Evolutionary conservation across 129 eudicot species (phyloP).

Genomic region (Saussurea involucrata): DNA sequence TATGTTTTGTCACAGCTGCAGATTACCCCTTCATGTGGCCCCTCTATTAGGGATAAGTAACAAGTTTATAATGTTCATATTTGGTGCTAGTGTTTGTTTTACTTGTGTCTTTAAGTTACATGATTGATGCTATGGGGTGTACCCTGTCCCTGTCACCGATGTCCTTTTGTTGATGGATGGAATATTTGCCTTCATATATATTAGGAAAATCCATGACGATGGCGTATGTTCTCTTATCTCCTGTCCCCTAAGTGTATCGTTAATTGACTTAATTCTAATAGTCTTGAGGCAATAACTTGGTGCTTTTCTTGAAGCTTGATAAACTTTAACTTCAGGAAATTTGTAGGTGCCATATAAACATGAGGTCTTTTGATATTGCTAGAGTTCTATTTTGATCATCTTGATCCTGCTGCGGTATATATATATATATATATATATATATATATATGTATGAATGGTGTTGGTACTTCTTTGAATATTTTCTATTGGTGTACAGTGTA

Average conservation of each 20-base stretch:
- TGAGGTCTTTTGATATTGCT: background rate
- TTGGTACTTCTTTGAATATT: background rate
- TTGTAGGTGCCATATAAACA: background rate
- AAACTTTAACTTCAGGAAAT: background rate
- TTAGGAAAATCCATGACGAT: background rate
- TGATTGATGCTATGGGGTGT: background rate
- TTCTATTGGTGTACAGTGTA: background rate
- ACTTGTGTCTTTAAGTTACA: constrained; percentile 13
- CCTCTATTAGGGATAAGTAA: background rate
- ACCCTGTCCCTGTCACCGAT: background rate
- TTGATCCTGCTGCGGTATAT: too few relatives aligned
- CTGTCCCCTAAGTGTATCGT: background rate
- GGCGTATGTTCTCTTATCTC: background rate
- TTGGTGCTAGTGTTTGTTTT: constrained; percentile 8
- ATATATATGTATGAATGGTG: background rate
- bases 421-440: too few relatives aligned
- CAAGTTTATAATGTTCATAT: background rate
- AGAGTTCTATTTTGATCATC: background rate
- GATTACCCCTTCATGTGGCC: background rate
- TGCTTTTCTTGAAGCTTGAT: background rate
- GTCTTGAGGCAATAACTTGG: background rate
- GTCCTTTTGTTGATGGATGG: background rate
- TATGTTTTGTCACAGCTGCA: background rate
- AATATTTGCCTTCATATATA: background rate
- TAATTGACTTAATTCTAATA: background rate